Conservation (phyloP, 108 stramenopile species). For the Licmophora abbreviata region DNA sequence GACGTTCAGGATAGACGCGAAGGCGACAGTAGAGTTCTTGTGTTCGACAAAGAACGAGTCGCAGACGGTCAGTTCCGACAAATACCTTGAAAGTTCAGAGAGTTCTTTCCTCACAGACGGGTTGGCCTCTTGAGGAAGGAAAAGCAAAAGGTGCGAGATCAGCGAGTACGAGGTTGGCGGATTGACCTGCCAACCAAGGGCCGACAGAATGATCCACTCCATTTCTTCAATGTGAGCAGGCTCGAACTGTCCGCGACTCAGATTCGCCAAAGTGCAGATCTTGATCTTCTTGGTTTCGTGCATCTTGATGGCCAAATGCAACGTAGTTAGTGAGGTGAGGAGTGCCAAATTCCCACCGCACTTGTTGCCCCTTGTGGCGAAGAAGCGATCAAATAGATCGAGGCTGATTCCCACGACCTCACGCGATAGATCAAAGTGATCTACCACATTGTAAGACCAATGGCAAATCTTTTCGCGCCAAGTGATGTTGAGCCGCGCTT, state of each 20-base stretch:
- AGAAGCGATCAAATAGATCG: conserved; percentile 67
- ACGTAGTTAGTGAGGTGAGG: conserved; percentile 52
- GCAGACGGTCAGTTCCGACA: conserved; percentile 58
- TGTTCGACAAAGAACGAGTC: conserved; percentile 56
- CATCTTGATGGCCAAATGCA: conserved; percentile 69
- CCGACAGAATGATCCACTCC: conserved; percentile 48
- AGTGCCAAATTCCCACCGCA: conserved; percentile 63
- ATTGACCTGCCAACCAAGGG: conserved; percentile 59
- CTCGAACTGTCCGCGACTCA: conserved; percentile 66
- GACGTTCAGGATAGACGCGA: conserved; percentile 56
- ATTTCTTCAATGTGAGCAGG: conserved; percentile 63
- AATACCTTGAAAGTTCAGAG: conserved; percentile 51
- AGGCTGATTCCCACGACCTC: conserved; percentile 65
- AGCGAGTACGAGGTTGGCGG: conserved; percentile 63
- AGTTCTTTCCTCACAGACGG: conserved; percentile 49
- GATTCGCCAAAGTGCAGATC: conserved; percentile 51
- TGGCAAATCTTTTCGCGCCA: conserved; percentile 81
- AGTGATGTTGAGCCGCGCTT: conserved; percentile 19
- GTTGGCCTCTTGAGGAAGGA: conserved; percentile 42
- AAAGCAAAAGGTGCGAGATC: conserved; percentile 37
- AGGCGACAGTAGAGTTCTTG: conserved; percentile 44
- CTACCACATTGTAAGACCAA: conserved; percentile 76
- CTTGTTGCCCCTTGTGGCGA: conserved; percentile 52
- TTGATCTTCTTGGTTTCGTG: conserved; percentile 60
- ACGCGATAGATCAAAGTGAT: conserved; percentile 74